Conservation (phyloP, 108 stramenopile genomes). For the Craspedostauros australis region DNA sequence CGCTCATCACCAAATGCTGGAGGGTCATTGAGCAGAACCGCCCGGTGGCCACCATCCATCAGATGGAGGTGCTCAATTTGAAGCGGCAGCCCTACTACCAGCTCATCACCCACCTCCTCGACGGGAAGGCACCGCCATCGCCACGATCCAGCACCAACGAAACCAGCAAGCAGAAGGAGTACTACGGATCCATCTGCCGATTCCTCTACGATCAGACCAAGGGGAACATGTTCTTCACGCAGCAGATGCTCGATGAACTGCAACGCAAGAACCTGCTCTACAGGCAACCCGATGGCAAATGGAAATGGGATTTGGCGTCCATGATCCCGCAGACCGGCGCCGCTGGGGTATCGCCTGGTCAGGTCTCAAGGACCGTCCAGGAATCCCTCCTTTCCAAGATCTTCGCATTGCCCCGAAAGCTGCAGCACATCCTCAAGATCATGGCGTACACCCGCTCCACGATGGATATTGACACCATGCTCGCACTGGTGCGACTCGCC, state of each 20-base stretch:
- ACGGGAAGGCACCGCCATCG: too few species aligned
- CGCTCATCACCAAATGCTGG: neutral
- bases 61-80: too few species aligned
- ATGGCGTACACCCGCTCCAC: conserved; percentile 1
- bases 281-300: neutral
- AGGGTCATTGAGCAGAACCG: too few species aligned
- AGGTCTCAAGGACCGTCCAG: conserved; percentile 1
- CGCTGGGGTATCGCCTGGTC: too few species aligned
- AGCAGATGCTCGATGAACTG: conserved; percentile 9
- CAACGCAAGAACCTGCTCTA: neutral
- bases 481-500: neutral
- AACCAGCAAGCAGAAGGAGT: too few species aligned
- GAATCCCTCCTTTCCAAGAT: conserved; percentile 4
- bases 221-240: conserved; percentile 16
- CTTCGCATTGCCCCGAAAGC: neutral
- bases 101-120: too few species aligned
- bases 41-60: too few species aligned
- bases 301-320: conserved; percentile 7
- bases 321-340: neutral
- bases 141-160: too few species aligned
- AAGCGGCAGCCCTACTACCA: too few species aligned
- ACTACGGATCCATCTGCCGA: too few species aligned
- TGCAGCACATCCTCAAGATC: neutral
- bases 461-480: conserved; percentile 1
- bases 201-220: conserved; percentile 12